Percentiles rank a stretch among this genome's conserved stretches.
These are phyloP conservation scores for Ophiorrhiza pumila DNA, from an alignment of 257 asterid genomes.

Conservation along the genomic window DNA sequence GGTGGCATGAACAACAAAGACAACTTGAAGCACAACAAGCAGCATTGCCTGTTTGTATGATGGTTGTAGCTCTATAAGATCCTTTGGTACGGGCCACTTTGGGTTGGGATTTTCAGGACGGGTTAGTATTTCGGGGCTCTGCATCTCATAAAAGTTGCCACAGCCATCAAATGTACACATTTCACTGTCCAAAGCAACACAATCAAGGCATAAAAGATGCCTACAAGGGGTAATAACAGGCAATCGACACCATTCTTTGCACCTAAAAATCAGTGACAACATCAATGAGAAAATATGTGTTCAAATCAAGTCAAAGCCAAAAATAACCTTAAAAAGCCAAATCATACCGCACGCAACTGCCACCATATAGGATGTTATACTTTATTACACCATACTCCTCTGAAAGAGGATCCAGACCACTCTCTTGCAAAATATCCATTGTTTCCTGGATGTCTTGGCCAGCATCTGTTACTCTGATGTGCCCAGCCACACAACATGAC, in stretches of 20 bases:
- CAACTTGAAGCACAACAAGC: slow-evolving; percentile 4
- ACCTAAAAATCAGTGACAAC: slow-evolving; percentile 44
- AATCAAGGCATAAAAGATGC: slow-evolving; percentile 86
- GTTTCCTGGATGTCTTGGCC: slow-evolving; percentile 98
- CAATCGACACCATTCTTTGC: slow-evolving; percentile 92
- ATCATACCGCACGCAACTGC: slow-evolving; percentile 74
- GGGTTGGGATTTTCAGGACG: slow-evolving; percentile 99
- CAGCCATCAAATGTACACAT: slow-evolving; percentile 80
- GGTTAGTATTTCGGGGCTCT: slow-evolving; percentile 80
- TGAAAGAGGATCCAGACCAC: slow-evolving; percentile 64
- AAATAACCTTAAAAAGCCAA: slow-evolving; percentile 16
- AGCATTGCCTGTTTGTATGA: slow-evolving; percentile 79
- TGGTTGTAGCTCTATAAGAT: slow-evolving; percentile 97
- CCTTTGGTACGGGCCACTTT: slow-evolving; percentile 99
- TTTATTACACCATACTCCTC: slow-evolving; percentile 62
- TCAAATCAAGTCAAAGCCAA: slow-evolving; percentile 21
- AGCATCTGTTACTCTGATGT: slow-evolving; percentile 77
- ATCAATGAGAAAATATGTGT: slow-evolving; percentile 20
- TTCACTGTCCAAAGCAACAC: slow-evolving; percentile 89
- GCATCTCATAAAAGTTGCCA: slow-evolving; percentile 82
- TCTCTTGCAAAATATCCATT: slow-evolving; percentile 71
- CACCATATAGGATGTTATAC: slow-evolving; percentile 60
- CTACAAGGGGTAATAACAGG: slow-evolving; percentile 93
- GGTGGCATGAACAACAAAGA: background rate
- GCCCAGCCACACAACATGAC: slow-evolving; percentile 98